Percentiles rank a stretch among this genome's conserved stretches.
Conservation (phyloP, 2,329 filamentous ascomycete species). For the Paecilomyces niveus region DNA sequence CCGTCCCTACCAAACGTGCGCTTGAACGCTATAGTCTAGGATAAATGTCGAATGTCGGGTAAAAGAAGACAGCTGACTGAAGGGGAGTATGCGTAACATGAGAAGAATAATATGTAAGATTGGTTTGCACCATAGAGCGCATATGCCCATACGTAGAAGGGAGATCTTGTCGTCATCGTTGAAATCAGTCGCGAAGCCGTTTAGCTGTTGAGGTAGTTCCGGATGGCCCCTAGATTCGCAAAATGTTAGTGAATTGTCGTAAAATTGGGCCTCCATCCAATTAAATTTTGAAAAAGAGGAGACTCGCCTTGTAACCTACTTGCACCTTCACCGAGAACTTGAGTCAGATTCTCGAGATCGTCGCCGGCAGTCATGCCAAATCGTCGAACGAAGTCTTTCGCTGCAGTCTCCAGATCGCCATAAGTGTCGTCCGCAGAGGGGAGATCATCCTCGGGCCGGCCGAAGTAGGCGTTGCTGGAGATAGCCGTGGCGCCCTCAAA, state of each 20-base stretch:
- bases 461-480: slow-evolving; percentile 96
- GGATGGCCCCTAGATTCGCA: slow-evolving; percentile 34
- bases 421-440: slow-evolving; percentile 64
- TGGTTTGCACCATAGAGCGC: not conserved
- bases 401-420: slow-evolving; percentile 83
- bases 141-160: not conserved
- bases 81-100: not conserved
- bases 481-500: slow-evolving; percentile 91
- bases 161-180: not conserved
- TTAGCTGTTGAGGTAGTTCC: slow-evolving; percentile 44
- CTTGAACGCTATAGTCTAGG: not conserved
- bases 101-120: not conserved
- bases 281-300: not conserved
- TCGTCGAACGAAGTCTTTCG: slow-evolving; percentile 90
- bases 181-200: slow-evolving; percentile 10
- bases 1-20: not conserved
- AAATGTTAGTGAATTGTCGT: slow-evolving; percentile 5
- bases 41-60: not conserved
- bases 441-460: slow-evolving; percentile 76
- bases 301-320: slow-evolving; percentile 66
- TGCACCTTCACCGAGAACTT: slow-evolving; percentile 78
- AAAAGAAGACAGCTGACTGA: not conserved
- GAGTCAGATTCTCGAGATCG: slow-evolving; percentile 83
- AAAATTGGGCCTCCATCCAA: not conserved
- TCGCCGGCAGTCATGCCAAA: slow-evolving; percentile 95